These are phyloP conservation scores for Lasiosphaeris hirsuta DNA, from an alignment of 495 filamentous ascomycete species.

Conservation along the genomic window DNA sequence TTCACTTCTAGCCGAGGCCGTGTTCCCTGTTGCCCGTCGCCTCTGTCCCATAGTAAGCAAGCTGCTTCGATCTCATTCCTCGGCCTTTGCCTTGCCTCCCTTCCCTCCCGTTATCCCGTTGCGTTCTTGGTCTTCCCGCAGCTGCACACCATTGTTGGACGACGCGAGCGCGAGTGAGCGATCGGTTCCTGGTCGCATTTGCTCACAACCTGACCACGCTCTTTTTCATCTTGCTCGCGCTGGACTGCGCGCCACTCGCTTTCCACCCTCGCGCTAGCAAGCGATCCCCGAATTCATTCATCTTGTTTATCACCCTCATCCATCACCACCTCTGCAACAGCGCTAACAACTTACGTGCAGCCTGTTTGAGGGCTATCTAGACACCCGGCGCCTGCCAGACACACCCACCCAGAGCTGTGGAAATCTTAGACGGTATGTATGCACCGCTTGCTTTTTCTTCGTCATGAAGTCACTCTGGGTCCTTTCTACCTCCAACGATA, in stretches of 20 bases:
- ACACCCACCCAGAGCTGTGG: slow-evolving; percentile 5
- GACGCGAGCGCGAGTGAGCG: not conserved
- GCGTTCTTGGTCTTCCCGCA: slow-evolving; percentile 16
- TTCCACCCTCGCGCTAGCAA: not conserved
- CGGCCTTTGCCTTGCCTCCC: slow-evolving; percentile 21
- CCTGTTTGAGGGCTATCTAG: not conserved
- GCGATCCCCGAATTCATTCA: not conserved
- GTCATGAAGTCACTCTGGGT: slow-evolving; percentile 12
- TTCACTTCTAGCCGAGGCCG: slow-evolving; percentile 5
- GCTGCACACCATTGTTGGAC: slow-evolving; percentile 22
- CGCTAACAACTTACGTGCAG: slow-evolving; percentile 8
- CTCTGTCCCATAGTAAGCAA: slow-evolving; percentile 21
- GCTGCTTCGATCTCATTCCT: slow-evolving; percentile 12
- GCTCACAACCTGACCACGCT: not conserved
- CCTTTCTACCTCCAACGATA: slow-evolving; percentile 22
- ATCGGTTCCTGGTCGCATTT: not conserved
- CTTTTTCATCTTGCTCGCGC: not conserved
- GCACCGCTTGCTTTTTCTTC: slow-evolving; percentile 15
- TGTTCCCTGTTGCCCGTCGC: slow-evolving; percentile 15
- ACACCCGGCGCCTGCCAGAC: slow-evolving; percentile 6
- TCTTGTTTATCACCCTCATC: not conserved
- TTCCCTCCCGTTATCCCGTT: slow-evolving; percentile 18
- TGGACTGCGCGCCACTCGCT: not conserved
- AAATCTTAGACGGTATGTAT: slow-evolving; percentile 23
- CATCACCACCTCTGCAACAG: not conserved